phyloP scores from a whole-genome alignment of 129 eudicot species.

The Chrysanthemum lavandulifolium region DNA sequence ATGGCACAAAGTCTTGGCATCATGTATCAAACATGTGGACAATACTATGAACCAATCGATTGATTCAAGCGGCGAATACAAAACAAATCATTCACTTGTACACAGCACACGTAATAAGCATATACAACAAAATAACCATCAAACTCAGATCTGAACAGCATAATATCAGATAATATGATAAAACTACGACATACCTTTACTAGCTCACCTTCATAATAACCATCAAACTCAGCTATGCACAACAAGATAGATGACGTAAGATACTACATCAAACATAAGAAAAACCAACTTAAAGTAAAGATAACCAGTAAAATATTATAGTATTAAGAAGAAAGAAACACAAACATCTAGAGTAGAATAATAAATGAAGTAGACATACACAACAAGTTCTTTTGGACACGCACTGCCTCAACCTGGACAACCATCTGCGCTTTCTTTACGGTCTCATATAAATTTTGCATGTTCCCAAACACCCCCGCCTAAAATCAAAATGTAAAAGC shows the following conservation, averaged over 20 bases:
- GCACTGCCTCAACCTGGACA: slow-evolving; percentile 94
- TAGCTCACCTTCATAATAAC: slow-evolving; percentile 86
- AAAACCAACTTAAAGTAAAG: neutral
- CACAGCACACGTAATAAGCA: too few relatives aligned
- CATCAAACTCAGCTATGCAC: slow-evolving; percentile 94
- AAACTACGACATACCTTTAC: slow-evolving; percentile 54
- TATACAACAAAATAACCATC: neutral
- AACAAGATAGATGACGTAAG: slow-evolving; percentile 10
- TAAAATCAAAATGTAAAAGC: slow-evolving; percentile 14
- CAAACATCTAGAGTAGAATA: neutral
- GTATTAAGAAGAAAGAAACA: slow-evolving; percentile 4
- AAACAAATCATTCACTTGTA: too few relatives aligned
- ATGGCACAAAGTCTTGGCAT: neutral
- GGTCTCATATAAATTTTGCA: slow-evolving; percentile 86
- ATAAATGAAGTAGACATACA: slow-evolving; percentile 40
- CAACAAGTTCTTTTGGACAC: slow-evolving; percentile 84
- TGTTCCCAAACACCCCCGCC: slow-evolving; percentile 90
- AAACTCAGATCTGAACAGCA: neutral
- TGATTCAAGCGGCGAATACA: neutral
- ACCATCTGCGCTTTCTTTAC: slow-evolving; percentile 96
- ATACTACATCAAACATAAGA: neutral
- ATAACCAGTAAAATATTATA: neutral
- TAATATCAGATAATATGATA: neutral
- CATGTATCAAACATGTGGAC: neutral
- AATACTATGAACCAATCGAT: neutral